Percentiles rank a stretch among this genome's conserved stretches.
These are phyloP conservation scores for Aphanomyces euteiches DNA, from an alignment of 352 stramenopile genomes.

Conservation along the genomic window DNA sequence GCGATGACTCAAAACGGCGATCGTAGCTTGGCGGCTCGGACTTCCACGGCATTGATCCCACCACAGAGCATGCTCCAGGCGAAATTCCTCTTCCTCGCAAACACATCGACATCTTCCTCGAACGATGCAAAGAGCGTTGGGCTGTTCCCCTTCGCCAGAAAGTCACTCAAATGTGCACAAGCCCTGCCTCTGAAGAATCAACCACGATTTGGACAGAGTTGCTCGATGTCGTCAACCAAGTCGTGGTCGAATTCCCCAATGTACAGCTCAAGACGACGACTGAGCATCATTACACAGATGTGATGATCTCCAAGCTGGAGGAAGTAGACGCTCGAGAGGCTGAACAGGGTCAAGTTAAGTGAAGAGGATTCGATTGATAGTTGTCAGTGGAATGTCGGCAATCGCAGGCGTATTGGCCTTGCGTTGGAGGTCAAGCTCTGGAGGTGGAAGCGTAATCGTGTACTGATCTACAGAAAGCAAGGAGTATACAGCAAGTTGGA, in stretches of 20 bases:
- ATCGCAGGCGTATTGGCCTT: conserved; percentile 65
- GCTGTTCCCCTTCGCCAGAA: conserved; percentile 42
- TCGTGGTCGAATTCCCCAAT: neutral
- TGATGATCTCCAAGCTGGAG: neutral
- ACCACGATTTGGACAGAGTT: conserved; percentile 24
- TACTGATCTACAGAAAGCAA: conserved; percentile 46
- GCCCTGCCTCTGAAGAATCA: neutral
- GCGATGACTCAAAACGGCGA: conserved; percentile 6
- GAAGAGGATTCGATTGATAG: conserved; percentile 61
- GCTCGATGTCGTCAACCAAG: neutral
- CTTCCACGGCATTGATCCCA: conserved; percentile 77
- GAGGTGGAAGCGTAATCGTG: conserved; percentile 50
- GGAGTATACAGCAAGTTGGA: neutral
- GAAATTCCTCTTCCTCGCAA: conserved; percentile 68
- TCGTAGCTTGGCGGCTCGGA: conserved; percentile 71
- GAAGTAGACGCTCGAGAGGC: neutral
- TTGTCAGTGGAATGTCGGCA: conserved; percentile 68
- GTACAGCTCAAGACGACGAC: neutral
- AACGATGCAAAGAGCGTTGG: conserved; percentile 65
- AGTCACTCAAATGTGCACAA: conserved; percentile 11
- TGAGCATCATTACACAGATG: conserved; percentile 10
- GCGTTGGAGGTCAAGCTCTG: conserved; percentile 44
- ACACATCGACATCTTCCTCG: conserved; percentile 68
- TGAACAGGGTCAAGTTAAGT: neutral
- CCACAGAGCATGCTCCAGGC: conserved; percentile 62